Evolutionary conservation across 2,329 filamentous ascomycete genomes (phyloP).

Genomic region (Hypocreales sp.): DNA sequence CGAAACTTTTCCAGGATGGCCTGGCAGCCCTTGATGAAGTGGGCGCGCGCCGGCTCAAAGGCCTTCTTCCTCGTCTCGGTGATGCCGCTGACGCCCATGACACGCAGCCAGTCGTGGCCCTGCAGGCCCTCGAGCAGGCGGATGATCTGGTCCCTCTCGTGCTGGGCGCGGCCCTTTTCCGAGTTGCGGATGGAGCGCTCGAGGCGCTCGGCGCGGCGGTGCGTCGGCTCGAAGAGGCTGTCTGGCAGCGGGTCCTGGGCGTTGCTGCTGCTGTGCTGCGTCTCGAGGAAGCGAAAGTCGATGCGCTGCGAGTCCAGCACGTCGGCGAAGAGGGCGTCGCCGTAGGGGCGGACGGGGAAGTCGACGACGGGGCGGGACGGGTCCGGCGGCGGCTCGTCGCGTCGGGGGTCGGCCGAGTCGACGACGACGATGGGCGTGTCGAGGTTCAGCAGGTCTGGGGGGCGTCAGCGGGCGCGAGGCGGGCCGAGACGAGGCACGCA

Average conservation of each 20-base stretch:
- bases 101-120: slow-evolving; percentile 81
- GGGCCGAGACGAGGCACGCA: slow-evolving; percentile 34
- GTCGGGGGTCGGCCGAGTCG: slow-evolving; percentile 31
- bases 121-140: slow-evolving; percentile 65
- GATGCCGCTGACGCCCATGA: slow-evolving; percentile 76
- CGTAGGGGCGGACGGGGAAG: slow-evolving; percentile 33
- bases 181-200: slow-evolving; percentile 49
- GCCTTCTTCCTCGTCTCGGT: slow-evolving; percentile 76
- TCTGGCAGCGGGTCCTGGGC: slow-evolving; percentile 41
- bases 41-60: slow-evolving; percentile 70
- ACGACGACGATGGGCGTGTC: slow-evolving; percentile 60
- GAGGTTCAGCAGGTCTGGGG: slow-evolving; percentile 53
- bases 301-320: slow-evolving; percentile 40
- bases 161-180: slow-evolving; percentile 48
- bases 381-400: slow-evolving; percentile 11
- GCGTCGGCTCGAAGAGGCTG: slow-evolving; percentile 33
- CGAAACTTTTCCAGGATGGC: slow-evolving; percentile 76
- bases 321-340: slow-evolving; percentile 39
- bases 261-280: slow-evolving; percentile 25
- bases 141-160: slow-evolving; percentile 50
- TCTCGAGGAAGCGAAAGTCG: slow-evolving; percentile 37
- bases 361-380: slow-evolving; percentile 6
- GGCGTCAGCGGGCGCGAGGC: not conserved
- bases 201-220: slow-evolving; percentile 42
- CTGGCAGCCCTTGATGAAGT: slow-evolving; percentile 74